These are phyloP conservation scores for Calonectria multiphialidica DNA, from an alignment of 2,329 filamentous ascomycete genomes.

Conservation along the genomic window DNA sequence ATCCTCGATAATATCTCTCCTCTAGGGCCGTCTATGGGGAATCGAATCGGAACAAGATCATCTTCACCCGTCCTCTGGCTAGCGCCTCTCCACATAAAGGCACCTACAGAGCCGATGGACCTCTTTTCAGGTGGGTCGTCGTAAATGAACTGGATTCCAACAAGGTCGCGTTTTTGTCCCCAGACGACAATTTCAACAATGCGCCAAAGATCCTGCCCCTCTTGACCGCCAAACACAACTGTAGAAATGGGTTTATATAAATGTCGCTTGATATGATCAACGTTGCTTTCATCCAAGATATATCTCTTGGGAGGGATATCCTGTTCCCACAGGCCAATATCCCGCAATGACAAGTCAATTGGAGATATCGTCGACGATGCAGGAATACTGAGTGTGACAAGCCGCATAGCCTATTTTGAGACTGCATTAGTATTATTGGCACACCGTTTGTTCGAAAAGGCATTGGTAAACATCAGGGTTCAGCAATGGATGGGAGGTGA, in stretches of 20 bases:
- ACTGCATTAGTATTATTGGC: neutral
- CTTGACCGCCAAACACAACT: neutral
- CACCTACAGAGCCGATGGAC: neutral
- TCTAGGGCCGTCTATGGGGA: neutral
- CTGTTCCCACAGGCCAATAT: neutral
- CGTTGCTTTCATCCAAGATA: neutral
- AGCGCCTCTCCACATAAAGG: neutral
- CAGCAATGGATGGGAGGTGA: neutral
- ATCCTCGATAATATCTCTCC: neutral
- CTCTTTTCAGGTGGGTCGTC: neutral
- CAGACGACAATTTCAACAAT: neutral
- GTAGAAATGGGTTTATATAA: neutral
- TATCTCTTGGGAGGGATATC: neutral
- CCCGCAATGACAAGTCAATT: neutral
- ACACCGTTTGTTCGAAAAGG: neutral
- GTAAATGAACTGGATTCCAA: neutral
- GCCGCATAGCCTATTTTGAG: neutral
- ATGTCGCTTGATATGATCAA: too few species aligned
- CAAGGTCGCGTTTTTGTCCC: neutral
- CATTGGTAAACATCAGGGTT: neutral
- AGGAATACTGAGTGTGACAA: neutral
- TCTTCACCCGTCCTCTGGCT: neutral
- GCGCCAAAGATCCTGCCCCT: neutral
- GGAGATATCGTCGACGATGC: neutral
- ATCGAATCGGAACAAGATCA: neutral